Base-by-base conservation (phyloP, 306 rosid genomes). In the Cucurbita maxima region DNA sequence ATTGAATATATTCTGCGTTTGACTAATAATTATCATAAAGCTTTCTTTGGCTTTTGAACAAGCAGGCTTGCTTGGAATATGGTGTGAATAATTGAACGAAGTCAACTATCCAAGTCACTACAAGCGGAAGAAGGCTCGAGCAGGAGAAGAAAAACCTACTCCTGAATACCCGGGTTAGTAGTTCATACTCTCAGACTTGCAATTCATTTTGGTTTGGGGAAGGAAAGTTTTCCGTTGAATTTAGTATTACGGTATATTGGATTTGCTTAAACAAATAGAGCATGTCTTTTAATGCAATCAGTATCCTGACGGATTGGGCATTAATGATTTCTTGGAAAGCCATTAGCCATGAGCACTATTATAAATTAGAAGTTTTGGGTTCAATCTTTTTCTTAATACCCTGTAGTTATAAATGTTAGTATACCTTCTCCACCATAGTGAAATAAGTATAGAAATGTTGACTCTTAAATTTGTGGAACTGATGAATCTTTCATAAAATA, bases 41-140 rank as follows among this genome's bases (percentile, higher is more conserved):
- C 72, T 66, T 44, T 66, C 19, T 43, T 66, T 66, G 55, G 72
- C 72, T 64, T 43, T 64, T 64, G 72, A 40, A 64, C 37, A 64
- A 43, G 53, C 37, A 64, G 16, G 53, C 13, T 64, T 64, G 18
- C 72, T 43, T 43, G 71, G 71, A 64, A 64, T 4, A 43, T 18
- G 72, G 54, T 20, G 44, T 36, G 64, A 36, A 36, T 5, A 60
- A 60, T 60, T 36, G 14, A 60, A 14, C 16, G 20, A 18, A 36
- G 67, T 60, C 45, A 14, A 60, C 14, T 36, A 11, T 60, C 36
- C 45, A 36, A 36, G 20, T 30, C 18, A 60, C 38, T 25, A 2
- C 5, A 3, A 61, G 9, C 7, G 4, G 34, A 2, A 38, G 36
- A 10, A n/a, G n/a, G 15, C 52, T 41, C 10, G 11, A 63, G 10